Evolutionary conservation across 306 rosid genomes (phyloP), one percentile per base, ranked within the genome.

Genomic region (Herpetospermum pedunculosum): DNA sequence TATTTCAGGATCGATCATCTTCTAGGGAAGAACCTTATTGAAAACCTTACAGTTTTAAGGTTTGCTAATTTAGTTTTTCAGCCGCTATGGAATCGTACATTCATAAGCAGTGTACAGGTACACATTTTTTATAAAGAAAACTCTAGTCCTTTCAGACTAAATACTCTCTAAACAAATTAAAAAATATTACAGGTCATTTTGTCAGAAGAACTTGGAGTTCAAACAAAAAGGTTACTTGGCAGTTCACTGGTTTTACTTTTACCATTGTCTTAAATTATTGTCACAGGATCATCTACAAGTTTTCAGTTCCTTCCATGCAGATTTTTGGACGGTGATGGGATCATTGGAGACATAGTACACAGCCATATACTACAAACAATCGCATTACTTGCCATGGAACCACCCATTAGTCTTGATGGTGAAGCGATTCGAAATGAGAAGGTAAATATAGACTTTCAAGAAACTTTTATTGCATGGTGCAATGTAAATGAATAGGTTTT

Each of bases 361-460:
- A 88, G 97, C 75, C 98, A 90, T 84, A 86, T 90, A 70, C 92
- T 92, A 73, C 97, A 90, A 81, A 88, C 93, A 67, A 81, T 92
- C 80, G 97, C 98, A 41, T 79, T 92, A 83, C 98, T 92, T 77
- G 96, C 97, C 80, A 90, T 90, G 97, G 98, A 92, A 81, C 96
- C 96, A 41, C 98, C 98, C 13, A 82, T 90, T 81, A 87, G 92
- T 85, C 92, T 92, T 30, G 87, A 86, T 67, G 97, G 97, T 63
- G 97, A 92, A 87, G 93, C 91, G 81, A 87, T 92, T 81, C 89
- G 97, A 80, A 90, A 88, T 76, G 98, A 92, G 81, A 92, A 92
- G 97, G 98, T 92, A 82, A 49, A 30, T 65, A 34, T 72, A 34
- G 70, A 79, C 14, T 74, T 52, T 78, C 48, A 23, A 76, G 74